Evolutionary conservation across 768 basidiomycete genomes (phyloP).

Genomic region (Tremella yokohamensis): DNA sequence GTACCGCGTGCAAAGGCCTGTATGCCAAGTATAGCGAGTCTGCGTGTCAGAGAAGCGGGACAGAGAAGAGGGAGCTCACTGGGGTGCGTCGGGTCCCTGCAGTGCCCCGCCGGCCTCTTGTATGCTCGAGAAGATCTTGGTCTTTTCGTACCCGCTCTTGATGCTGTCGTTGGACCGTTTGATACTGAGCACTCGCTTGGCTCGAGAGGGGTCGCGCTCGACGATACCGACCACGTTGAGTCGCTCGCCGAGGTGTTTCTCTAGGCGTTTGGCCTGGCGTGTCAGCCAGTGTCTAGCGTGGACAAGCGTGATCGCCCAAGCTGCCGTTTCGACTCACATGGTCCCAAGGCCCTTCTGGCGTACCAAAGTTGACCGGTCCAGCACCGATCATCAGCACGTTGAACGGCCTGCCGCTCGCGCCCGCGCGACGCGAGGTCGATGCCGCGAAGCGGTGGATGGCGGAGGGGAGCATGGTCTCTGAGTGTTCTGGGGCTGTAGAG

Average conservation of each 20-base stretch:
- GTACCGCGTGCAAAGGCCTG: slow-evolving; percentile 84
- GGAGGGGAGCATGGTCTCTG: not conserved
- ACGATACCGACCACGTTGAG: slow-evolving; percentile 92
- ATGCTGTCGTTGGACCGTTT: slow-evolving; percentile 83
- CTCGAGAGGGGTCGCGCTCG: slow-evolving; percentile 78
- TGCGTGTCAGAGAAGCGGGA: slow-evolving; percentile 25
- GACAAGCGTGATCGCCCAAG: not conserved
- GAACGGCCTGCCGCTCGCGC: slow-evolving; percentile 12
- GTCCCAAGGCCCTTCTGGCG: slow-evolving; percentile 34
- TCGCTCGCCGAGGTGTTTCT: slow-evolving; percentile 75
- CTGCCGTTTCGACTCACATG: too few relatives aligned
- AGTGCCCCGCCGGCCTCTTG: slow-evolving; percentile 18
- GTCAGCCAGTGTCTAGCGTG: not conserved
- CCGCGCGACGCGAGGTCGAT: not conserved
- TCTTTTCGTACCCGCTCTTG: slow-evolving; percentile 78
- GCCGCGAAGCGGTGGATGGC: not conserved
- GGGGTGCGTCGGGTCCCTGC: slow-evolving; percentile 12
- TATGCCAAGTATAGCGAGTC: slow-evolving; percentile 56
- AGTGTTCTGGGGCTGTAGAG: too few relatives aligned
- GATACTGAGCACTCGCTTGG: slow-evolving; percentile 67
- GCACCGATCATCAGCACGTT: slow-evolving; percentile 37
- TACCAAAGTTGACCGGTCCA: slow-evolving; percentile 37
- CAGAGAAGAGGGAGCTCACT: slow-evolving; percentile 13
- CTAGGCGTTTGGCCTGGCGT: slow-evolving; percentile 24
- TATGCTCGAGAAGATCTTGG: slow-evolving; percentile 48